These are phyloP conservation scores for Rubroboletus satanas DNA, from an alignment of 768 basidiomycete species.

Conservation along the genomic window DNA sequence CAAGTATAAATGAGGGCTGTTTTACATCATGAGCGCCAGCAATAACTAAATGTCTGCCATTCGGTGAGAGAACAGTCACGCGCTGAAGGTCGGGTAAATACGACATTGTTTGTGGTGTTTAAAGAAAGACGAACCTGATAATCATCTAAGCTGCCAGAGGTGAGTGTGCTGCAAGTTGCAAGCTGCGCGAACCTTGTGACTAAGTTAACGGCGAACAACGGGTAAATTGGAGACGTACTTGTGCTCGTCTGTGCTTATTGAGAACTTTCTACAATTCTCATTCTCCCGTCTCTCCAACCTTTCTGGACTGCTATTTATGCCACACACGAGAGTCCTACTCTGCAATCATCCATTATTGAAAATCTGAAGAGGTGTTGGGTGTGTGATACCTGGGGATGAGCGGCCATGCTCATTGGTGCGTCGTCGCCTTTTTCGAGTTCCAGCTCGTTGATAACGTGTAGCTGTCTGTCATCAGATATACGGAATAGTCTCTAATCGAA, in stretches of 20 bases:
- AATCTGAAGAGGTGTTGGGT: not conserved
- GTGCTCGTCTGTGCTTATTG: slow-evolving; percentile 42
- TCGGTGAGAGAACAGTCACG: slow-evolving; percentile 79
- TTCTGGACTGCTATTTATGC: slow-evolving; percentile 76
- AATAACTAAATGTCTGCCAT: slow-evolving; percentile 59
- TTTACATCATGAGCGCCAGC: slow-evolving; percentile 72
- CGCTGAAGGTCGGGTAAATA: slow-evolving; percentile 43
- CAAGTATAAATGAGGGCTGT: slow-evolving; percentile 17
- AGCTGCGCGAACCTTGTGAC: slow-evolving; percentile 22
- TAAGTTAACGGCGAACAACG: slow-evolving; percentile 9
- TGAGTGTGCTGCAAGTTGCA: slow-evolving; percentile 58
- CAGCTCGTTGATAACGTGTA: slow-evolving; percentile 62
- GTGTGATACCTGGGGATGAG: slow-evolving; percentile 50
- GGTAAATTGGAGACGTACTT: slow-evolving; percentile 42
- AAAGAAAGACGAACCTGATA: slow-evolving; percentile 67
- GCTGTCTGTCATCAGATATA: slow-evolving; percentile 47
- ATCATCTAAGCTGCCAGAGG: slow-evolving; percentile 59
- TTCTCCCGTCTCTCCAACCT: slow-evolving; percentile 65
- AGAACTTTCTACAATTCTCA: slow-evolving; percentile 79
- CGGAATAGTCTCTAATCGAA: slow-evolving; percentile 61
- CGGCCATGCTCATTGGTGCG: slow-evolving; percentile 94
- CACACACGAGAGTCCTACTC: slow-evolving; percentile 66
- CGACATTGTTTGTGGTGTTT: not conserved
- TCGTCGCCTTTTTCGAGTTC: slow-evolving; percentile 82
- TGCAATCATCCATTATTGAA: slow-evolving; percentile 17